phyloP scores from a whole-genome alignment of 306 rosid species.

The Lotus japonicus region DNA sequence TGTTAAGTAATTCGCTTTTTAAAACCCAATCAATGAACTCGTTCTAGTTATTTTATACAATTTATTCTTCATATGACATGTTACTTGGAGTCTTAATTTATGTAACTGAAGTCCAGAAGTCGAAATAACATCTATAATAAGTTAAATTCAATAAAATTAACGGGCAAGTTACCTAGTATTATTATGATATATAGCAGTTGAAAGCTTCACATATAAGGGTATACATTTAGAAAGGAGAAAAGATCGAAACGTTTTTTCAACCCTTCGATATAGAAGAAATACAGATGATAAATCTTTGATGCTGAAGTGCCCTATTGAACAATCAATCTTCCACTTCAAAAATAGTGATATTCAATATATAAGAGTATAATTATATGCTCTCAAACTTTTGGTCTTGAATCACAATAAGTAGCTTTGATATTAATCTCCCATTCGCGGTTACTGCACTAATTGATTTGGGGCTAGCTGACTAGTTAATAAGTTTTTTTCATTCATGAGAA shows the following conservation, averaged over 20 bases:
- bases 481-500: too few relatives aligned
- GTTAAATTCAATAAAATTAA: not conserved
- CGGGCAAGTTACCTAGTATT: conserved; percentile 19
- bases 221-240: not conserved
- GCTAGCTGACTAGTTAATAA: too few relatives aligned
- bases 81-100: conserved; percentile 10
- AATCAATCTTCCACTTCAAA: conserved; percentile 27
- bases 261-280: conserved; percentile 9
- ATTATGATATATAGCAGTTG: conserved; percentile 22
- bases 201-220: conserved; percentile 28
- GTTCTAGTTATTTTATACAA: conserved; percentile 5
- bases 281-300: not conserved
- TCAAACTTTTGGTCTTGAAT: too few relatives aligned
- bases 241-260: conserved; percentile 22
- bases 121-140: not conserved
- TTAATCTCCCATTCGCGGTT: too few relatives aligned
- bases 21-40: not conserved
- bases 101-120: conserved; percentile 19
- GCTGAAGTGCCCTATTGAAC: conserved; percentile 27
- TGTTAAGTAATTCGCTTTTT: conserved; percentile 22
- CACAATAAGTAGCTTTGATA: too few relatives aligned
- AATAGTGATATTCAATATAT: conserved; percentile 11
- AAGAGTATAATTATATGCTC: not conserved
- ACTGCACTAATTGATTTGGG: too few relatives aligned
- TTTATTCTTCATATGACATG: conserved; percentile 20